These are phyloP conservation scores for Mrakiaceae sp. DNA, from an alignment of 1,284 basidiomycete genomes.

Conservation along the genomic window DNA sequence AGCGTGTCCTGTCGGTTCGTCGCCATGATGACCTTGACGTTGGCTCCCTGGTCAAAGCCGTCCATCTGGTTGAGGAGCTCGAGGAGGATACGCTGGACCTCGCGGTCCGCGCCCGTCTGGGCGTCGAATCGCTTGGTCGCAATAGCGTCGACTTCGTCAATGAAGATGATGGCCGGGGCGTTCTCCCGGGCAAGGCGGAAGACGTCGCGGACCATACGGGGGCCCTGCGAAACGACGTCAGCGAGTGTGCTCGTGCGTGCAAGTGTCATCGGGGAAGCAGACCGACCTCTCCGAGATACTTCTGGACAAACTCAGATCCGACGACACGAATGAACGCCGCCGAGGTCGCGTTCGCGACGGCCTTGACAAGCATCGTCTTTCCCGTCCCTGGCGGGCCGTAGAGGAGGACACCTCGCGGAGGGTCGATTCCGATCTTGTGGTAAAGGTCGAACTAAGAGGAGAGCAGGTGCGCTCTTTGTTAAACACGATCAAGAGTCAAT, in stretches of 20 bases:
- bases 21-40: constrained; percentile 99
- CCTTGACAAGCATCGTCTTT: constrained; percentile 99
- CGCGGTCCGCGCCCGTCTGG: constrained; percentile 96
- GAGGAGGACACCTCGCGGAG: constrained; percentile 82
- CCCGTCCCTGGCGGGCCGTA: constrained; percentile 95
- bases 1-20: constrained; percentile 93
- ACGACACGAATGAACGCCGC: constrained; percentile 97
- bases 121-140: constrained; percentile 99
- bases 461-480: neutral
- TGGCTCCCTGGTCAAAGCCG: constrained; percentile 97
- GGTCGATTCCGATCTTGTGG: constrained; percentile 99
- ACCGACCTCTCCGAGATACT: constrained; percentile 81
- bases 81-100: constrained; percentile 98
- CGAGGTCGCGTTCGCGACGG: constrained; percentile 93
- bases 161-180: constrained; percentile 96
- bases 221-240: constrained; percentile 43
- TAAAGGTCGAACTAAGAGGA: constrained; percentile 83
- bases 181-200: constrained; percentile 97
- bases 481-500: neutral
- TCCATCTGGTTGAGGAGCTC: constrained; percentile 99
- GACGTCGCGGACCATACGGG: constrained; percentile 98
- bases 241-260: neutral
- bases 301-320: constrained; percentile 97
- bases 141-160: constrained; percentile 98
- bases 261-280: too few relatives aligned